Evolutionary conservation across 2,329 filamentous ascomycete species (phyloP).

Genomic region (Leptographium lundbergii): DNA sequence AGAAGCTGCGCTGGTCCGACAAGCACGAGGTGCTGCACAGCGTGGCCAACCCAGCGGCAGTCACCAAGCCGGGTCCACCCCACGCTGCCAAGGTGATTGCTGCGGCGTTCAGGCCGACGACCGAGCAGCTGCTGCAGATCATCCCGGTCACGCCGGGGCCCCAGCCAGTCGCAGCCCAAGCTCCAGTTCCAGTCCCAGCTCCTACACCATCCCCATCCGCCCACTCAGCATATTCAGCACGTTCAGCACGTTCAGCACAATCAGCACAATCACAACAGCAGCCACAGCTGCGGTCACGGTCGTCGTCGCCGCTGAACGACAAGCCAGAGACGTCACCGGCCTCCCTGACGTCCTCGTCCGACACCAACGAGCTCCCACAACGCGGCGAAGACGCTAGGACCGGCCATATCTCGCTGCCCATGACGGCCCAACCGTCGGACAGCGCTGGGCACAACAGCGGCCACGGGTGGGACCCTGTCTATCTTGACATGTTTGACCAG

Average conservation of each 20-base stretch:
- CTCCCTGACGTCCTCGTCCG: background rate
- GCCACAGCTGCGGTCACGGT: background rate
- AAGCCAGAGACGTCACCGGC: background rate
- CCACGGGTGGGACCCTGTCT: background rate
- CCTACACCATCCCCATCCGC: background rate
- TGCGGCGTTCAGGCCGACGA: background rate
- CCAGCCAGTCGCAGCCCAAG: background rate
- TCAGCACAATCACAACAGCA: background rate
- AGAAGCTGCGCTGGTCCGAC: conserved; percentile 32
- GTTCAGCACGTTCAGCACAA: background rate
- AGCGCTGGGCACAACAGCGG: background rate
- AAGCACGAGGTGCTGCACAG: conserved; percentile 28
- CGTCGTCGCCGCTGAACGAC: background rate
- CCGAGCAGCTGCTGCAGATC: background rate
- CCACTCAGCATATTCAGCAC: background rate
- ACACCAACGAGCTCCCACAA: background rate
- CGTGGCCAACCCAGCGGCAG: background rate
- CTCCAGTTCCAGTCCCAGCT: background rate
- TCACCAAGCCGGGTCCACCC: background rate
- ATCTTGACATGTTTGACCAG: conserved; percentile 6
- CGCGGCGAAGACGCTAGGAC: no score
- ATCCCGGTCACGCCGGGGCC: background rate
- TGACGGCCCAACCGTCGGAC: background rate
- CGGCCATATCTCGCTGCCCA: background rate
- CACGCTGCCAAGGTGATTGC: background rate